These are phyloP conservation scores for Sonneratia alba DNA, from an alignment of 345 rosid species.

Conservation along the genomic window DNA sequence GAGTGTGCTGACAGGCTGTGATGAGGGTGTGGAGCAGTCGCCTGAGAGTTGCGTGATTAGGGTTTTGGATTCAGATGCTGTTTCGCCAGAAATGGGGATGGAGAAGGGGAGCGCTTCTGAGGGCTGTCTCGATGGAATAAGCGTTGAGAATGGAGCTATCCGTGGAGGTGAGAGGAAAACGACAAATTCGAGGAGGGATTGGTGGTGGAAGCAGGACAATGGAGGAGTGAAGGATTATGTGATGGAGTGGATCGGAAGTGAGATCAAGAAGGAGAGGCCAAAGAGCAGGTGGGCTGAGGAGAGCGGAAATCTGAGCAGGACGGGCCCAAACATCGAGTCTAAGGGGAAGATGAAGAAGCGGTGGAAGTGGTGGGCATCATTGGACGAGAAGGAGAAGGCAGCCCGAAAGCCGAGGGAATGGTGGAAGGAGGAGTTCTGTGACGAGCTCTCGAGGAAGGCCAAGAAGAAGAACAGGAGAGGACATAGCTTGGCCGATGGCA, in stretches of 20 bases:
- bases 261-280: slow-evolving; percentile 71
- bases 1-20: slow-evolving; percentile 53
- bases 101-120: slow-evolving; percentile 4
- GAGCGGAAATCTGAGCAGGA: slow-evolving; percentile 37
- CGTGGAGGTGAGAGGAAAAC: not conserved
- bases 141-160: no score
- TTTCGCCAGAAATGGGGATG: slow-evolving; percentile 30
- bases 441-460: slow-evolving; percentile 57
- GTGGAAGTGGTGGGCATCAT: slow-evolving; percentile 79
- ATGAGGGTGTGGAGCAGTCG: slow-evolving; percentile 43
- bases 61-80: slow-evolving; percentile 15
- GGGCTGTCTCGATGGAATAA: no score
- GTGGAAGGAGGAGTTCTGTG: slow-evolving; percentile 94
- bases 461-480: slow-evolving; percentile 33
- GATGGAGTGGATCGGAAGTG: slow-evolving; percentile 86
- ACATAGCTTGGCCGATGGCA: no score
- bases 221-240: slow-evolving; percentile 67
- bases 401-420: slow-evolving; percentile 72
- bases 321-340: slow-evolving; percentile 8
- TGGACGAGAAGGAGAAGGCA: slow-evolving; percentile 48
- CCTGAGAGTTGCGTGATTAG: slow-evolving; percentile 32
- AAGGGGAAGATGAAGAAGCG: slow-evolving; percentile 26
- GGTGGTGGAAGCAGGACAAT: slow-evolving; percentile 66
- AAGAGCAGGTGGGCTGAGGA: slow-evolving; percentile 44
- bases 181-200: slow-evolving; percentile 28